Evolutionary conservation across 305 asterid genomes (phyloP), one percentile per base, ranked within the genome.

Genomic region (Fraxinus baroniana): DNA sequence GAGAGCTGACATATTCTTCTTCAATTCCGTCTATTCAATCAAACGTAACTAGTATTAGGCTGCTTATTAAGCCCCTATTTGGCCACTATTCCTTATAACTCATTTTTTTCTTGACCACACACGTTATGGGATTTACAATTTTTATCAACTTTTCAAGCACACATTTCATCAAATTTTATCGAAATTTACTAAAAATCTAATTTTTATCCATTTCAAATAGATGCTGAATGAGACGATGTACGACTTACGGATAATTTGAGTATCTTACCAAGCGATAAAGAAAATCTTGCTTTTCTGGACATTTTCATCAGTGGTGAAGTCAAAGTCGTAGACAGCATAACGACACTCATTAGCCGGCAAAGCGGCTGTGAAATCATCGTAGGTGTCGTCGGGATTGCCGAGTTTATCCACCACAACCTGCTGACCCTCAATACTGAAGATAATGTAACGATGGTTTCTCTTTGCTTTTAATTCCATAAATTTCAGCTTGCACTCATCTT

Each of bases 251-350:
- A 17, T 52, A 52, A 15, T 52, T 4, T 15, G 22, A 52, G 2
- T 52, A 5, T 17, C 64, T n/a, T 90, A 90, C 94, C 94, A 91
- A 12, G 94, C 94, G 12, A 88, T 78, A 35, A 91, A 91, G 91
- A 90, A 86, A 81, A 91, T 90, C 88, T 90, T 91, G 93, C 93
- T 90, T 86, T 91, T 91, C 84, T 91, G 93, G 87, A 90, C 86
- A 64, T 90, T 91, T 76, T 91, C 95, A 3, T 77, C 74, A 22
- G 93, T 90, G 83, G 79, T 87, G 91, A 91, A 90, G 84, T 91
- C 92, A 36, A 89, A 90, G 79, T 91, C 95, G 30, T 22, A 91
- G 80, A 90, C 95, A 52, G 92, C 92, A 17, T 91, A 91, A 10
- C 94, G 94, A 10, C 93, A 91, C 81, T 91, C 93, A 24, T 89